Conservation (phyloP, 2,329 filamentous ascomycete species). For the Microcera coccophila region DNA sequence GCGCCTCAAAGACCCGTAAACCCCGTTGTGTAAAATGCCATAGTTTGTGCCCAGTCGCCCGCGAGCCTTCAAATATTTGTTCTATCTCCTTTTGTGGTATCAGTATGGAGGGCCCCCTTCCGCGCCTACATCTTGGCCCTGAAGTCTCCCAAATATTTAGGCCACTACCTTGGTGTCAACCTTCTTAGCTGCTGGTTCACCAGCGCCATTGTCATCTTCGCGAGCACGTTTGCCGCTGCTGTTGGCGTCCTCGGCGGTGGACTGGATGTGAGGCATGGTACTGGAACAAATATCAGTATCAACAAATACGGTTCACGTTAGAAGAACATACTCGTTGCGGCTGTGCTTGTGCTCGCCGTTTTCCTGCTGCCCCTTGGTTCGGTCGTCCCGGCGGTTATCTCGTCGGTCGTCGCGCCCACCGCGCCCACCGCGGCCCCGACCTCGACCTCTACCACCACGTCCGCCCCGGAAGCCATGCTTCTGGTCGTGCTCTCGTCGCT, state of each 20-base stretch:
- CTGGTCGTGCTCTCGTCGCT: slow-evolving; percentile 59
- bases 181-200: slow-evolving; percentile 58
- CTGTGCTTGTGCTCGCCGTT: slow-evolving; percentile 24
- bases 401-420: slow-evolving; percentile 39
- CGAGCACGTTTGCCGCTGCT: slow-evolving; percentile 52
- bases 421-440: slow-evolving; percentile 40
- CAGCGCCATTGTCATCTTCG: slow-evolving; percentile 45
- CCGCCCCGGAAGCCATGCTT: slow-evolving; percentile 54
- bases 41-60: background rate
- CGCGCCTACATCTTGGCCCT: slow-evolving; percentile 2
- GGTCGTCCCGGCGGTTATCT: slow-evolving; percentile 4
- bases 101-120: slow-evolving; percentile 10
- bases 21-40: background rate
- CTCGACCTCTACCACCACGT: slow-evolving; percentile 42
- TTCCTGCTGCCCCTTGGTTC: slow-evolving; percentile 19
- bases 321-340: slow-evolving; percentile 21
- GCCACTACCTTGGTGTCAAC: slow-evolving; percentile 49
- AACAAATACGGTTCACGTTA: background rate
- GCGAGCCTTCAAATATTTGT: background rate
- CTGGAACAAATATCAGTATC: slow-evolving; percentile 16
- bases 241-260: slow-evolving; percentile 35
- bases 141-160: slow-evolving; percentile 5
- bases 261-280: slow-evolving; percentile 41
- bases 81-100: slow-evolving; percentile 17
- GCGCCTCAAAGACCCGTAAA: background rate